Percentiles rank a stretch among this genome's conserved stretches.
Conservation (phyloP, 805 yeast genomes). For the Metschnikowia lunata region DNA sequence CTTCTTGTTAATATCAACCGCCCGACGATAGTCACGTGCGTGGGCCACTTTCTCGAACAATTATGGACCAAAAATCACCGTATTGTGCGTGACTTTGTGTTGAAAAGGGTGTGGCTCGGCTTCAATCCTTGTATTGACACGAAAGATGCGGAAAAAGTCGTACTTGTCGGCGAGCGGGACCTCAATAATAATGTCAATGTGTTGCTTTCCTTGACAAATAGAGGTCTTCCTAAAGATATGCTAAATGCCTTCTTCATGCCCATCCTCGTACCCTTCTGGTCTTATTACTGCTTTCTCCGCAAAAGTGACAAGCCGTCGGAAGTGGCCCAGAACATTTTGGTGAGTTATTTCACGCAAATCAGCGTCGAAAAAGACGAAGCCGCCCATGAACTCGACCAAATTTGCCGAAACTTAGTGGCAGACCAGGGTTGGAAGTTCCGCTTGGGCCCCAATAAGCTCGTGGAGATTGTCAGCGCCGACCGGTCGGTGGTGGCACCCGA, state of each 20-base stretch:
- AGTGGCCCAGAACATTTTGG: constrained; percentile 35
- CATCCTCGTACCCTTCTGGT: constrained; percentile 39
- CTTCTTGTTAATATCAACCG: constrained; percentile 56
- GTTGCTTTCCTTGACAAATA: constrained; percentile 54
- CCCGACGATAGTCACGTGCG: constrained; percentile 55
- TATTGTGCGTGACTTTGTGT: constrained; percentile 56
- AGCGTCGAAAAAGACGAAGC: constrained; percentile 15
- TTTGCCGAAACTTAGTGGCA: constrained; percentile 31
- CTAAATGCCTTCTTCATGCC: constrained; percentile 26
- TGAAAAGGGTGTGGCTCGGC: constrained; percentile 44
- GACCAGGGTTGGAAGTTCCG: constrained; percentile 38
- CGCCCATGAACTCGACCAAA: constrained; percentile 21
- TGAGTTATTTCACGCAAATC: constrained; percentile 30
- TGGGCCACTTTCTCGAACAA: constrained; percentile 49
- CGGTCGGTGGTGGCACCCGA: neutral
- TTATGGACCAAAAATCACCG: constrained; percentile 47
- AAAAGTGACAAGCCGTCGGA: constrained; percentile 27
- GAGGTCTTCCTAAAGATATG: constrained; percentile 25
- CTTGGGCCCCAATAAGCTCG: constrained; percentile 38
- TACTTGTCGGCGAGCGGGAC: constrained; percentile 42
- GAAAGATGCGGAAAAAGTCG: constrained; percentile 10
- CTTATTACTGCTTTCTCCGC: constrained; percentile 37
- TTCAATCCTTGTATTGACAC: constrained; percentile 32
- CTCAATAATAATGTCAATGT: constrained; percentile 64
- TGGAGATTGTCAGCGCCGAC: constrained; percentile 22